phyloP scores from a whole-genome alignment of 2,329 filamentous ascomycete species.

The Ophiostoma fasciatum region DNA sequence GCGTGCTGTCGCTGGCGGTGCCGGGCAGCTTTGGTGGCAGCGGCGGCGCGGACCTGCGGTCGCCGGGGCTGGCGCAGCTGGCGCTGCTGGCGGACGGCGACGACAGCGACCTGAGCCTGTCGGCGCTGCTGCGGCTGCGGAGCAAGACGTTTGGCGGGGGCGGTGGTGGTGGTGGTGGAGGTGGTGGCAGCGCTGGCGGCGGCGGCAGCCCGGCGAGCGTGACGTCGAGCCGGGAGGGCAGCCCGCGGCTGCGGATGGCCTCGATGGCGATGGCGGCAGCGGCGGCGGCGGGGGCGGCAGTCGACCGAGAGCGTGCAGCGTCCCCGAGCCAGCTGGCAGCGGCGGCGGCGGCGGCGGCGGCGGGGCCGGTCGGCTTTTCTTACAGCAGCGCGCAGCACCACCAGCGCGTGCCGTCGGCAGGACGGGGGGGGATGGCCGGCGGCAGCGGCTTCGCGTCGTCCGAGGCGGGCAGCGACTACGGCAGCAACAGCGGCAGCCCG shows the following conservation, averaged over 20 bases:
- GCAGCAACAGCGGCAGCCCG: no score
- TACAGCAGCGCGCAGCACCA: no score
- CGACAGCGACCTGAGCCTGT: slow-evolving; percentile 55
- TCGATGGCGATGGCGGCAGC: background rate
- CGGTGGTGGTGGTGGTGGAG: slow-evolving; percentile 30
- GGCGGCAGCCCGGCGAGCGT: slow-evolving; percentile 59
- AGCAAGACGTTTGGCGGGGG: slow-evolving; percentile 54
- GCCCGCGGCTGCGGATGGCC: slow-evolving; percentile 26
- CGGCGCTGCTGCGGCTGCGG: slow-evolving; percentile 56
- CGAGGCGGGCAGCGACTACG: slow-evolving; percentile 30
- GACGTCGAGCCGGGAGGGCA: slow-evolving; percentile 39
- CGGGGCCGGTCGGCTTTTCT: no score
- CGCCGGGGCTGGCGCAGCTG: slow-evolving; percentile 64
- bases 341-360: no score
- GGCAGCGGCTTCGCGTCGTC: slow-evolving; percentile 24
- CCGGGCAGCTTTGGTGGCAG: slow-evolving; percentile 18
- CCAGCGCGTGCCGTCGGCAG: no score
- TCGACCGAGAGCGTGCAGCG: no score
- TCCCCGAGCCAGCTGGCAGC: no score
- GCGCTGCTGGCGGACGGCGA: slow-evolving; percentile 50
- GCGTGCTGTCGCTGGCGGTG: slow-evolving; percentile 58
- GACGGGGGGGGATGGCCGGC: no score
- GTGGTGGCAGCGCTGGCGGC: no score
- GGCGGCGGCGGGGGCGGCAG: background rate
- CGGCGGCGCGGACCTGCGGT: slow-evolving; percentile 37